Base-by-base conservation (phyloP, 768 basidiomycete genomes). In the Boletus rubescentipes region DNA sequence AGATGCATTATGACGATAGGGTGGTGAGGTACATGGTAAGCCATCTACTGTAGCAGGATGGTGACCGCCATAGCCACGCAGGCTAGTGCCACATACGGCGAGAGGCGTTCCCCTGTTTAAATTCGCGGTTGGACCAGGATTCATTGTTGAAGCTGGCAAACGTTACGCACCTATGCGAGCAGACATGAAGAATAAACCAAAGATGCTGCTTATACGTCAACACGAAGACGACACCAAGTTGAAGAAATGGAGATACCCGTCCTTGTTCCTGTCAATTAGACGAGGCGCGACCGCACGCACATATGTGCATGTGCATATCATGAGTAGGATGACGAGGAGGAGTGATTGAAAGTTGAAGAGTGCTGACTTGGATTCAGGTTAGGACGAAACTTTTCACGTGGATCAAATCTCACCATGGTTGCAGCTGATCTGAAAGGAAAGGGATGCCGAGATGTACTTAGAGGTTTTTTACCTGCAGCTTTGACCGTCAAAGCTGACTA, bases 271-370 rank as follows among this genome's bases (percentile, higher is more conserved):
- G 71, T 99, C 97, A 12, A 98, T 80, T 5, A 98, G 76, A 23
- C 91, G 81, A 11, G 97, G 97, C 4, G 91, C 87, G 15, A 95
- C 87, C 0, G 91, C 86, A 41, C 97, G 86, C 14, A 95, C 81
- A 72, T 98, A 99, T 4, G 96, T 94, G 77, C 92, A 98, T 53
- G 97, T 98, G 76, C 97, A 99, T 55, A 98, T 93, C 70, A 91
- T 79, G 45, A 99, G 80, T 9, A 98, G 82, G 59, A 98, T 87
- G 69, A 96, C 93, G 65, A 96, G 85, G 18, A 99, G 81, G 18
- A 99, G 81, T 0, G 95, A 93, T 72, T 96, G 89, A 68, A 99
- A 99, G 75, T 98, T 96, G 85, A 98, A 98, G 21, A 99, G 81
- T 2, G 97, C 97, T 29, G 96, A 95, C 87, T 89, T 67, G 41